These are phyloP conservation scores for Xanthoconium purpureum DNA, from an alignment of 768 basidiomycete genomes.

Conservation along the genomic window DNA sequence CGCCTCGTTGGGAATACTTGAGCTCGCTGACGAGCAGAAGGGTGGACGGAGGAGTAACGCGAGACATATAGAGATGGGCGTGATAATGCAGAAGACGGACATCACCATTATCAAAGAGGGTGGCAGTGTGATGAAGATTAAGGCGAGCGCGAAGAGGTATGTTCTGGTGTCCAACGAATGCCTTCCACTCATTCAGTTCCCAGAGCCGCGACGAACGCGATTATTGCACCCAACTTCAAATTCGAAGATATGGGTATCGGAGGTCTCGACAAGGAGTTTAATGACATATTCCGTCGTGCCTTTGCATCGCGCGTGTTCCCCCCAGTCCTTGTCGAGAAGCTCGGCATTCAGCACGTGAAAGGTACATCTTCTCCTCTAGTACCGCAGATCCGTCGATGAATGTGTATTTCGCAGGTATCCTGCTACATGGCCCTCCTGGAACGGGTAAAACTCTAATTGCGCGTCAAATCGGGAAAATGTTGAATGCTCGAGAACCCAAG, in stretches of 20 bases:
- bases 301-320: constrained; percentile 99
- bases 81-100: constrained; percentile 91
- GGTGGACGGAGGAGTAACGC: constrained; percentile 35
- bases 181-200: background rate
- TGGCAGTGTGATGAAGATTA: constrained; percentile 80
- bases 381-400: background rate
- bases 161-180: constrained; percentile 12
- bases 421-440: constrained; percentile 94
- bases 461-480: constrained; percentile 98
- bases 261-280: constrained; percentile 92
- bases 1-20: constrained; percentile 55
- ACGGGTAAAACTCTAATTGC: constrained; percentile 99
- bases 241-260: constrained; percentile 99
- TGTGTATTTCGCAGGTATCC: constrained; percentile 57
- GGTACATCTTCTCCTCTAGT: constrained; percentile 44
- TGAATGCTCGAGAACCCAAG: constrained; percentile 97
- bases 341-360: constrained; percentile 98
- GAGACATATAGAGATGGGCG: constrained; percentile 49
- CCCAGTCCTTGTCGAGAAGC: constrained; percentile 91
- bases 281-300: constrained; percentile 95
- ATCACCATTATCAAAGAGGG: constrained; percentile 84
- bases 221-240: constrained; percentile 97
- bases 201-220: constrained; percentile 89
- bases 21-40: constrained; percentile 60
- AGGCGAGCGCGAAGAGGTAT: constrained; percentile 87